Evolutionary conservation across 2,329 filamentous ascomycete genomes (phyloP), one percentile per base, ranked within the genome.

Genomic region (Fusarium anguioides): DNA sequence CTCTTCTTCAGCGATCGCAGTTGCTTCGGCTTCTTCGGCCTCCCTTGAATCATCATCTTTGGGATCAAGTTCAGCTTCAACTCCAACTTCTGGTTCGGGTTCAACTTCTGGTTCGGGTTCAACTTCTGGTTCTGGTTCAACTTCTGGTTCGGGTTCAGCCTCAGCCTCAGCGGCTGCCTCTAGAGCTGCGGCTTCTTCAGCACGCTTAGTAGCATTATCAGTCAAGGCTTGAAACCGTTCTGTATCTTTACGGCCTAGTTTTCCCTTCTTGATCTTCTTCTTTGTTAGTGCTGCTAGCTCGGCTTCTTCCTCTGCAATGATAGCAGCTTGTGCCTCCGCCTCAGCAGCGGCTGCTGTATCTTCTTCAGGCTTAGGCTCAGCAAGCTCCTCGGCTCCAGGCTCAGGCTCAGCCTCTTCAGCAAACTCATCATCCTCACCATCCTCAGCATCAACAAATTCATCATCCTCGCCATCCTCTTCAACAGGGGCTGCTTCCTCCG

Each of bases 271-370:
- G 31, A 45, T 52, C 26, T 71, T 75, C 58, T 74, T 75, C 12
- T 77, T 79, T 45, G 78, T 77, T 52, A 77, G 75, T 14, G 75
- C 76, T 18, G 77, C 77, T 21, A 80, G 79, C 69, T 84, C 81
- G 27, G 80, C 78, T 14, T 77, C 80, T 60, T 83, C 79, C 24
- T 77, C 76, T 5, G 77, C 75, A 24, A 66, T 60, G 9, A 42
- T 35, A 20, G 52, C 50, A 23, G 60, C 66, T 29, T 59, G 51
- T 9, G 36, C 54, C 23, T 60, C 68, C 17, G 52, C 65, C 10
- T 60, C 46, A 9, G 61, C 47, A 18, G 48, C 53, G 12, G 36
- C 42, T 10, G 71, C 36, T 12, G 72, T 75, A 27, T 75, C 72
- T n/a, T 73, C 76, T 46, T 77, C 76, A 14, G 66, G 72, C 14